Conservation (phyloP, 495 filamentous ascomycete species). For the Aspergillus steynii region DNA sequence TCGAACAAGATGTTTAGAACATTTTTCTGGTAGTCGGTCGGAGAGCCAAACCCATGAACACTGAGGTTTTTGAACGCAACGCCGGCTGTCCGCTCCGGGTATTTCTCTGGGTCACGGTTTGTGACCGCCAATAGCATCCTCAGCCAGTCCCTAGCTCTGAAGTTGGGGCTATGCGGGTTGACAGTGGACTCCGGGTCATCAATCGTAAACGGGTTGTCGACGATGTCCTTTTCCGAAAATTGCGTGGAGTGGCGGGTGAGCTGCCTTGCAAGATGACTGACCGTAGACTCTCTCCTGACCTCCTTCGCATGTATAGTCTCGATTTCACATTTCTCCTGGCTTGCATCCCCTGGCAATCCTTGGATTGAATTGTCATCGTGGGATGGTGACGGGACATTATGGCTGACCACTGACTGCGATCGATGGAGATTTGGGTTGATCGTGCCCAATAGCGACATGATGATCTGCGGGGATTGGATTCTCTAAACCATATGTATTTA, state of each 20-base stretch:
- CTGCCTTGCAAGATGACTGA: slow-evolving; percentile 17
- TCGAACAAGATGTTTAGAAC: slow-evolving; percentile 68
- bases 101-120: slow-evolving; percentile 23
- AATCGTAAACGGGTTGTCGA: slow-evolving; percentile 20
- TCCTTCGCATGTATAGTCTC: slow-evolving; percentile 19
- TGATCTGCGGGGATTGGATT: not conserved
- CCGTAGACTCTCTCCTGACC: slow-evolving; percentile 14
- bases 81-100: slow-evolving; percentile 24
- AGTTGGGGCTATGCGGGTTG: slow-evolving; percentile 29
- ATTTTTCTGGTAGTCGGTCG: slow-evolving; percentile 83
- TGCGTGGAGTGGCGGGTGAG: slow-evolving; percentile 24
- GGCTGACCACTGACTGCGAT: slow-evolving; percentile 23
- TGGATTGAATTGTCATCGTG: not conserved
- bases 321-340: not conserved
- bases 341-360: not conserved
- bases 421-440: slow-evolving; percentile 14
- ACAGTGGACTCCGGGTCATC: slow-evolving; percentile 25
- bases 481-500: not conserved
- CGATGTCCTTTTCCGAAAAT: slow-evolving; percentile 17
- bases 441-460: slow-evolving; percentile 19
- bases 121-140: slow-evolving; percentile 24
- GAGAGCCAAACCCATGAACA: slow-evolving; percentile 73
- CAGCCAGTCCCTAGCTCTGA: slow-evolving; percentile 32
- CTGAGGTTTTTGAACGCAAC: slow-evolving; percentile 60
- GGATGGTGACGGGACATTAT: slow-evolving; percentile 3